These are phyloP conservation scores for Cymodocea nodosa DNA, from an alignment of 116 monocot genomes.

Conservation along the genomic window DNA sequence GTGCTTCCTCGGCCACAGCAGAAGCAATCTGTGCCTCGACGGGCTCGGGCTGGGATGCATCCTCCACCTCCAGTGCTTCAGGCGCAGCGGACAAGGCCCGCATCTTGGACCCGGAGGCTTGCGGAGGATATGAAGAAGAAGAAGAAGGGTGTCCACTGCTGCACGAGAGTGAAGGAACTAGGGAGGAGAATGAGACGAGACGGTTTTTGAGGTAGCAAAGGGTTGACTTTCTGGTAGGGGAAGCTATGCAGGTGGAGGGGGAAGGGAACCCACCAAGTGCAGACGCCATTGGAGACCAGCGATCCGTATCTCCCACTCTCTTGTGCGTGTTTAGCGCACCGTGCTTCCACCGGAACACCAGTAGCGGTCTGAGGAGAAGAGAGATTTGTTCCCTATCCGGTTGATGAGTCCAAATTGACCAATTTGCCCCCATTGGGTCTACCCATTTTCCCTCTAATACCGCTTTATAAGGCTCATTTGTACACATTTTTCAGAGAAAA, in stretches of 20 bases:
- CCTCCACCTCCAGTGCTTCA: constrained; percentile 14
- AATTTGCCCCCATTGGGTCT: too few species aligned
- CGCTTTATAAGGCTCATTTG: too few species aligned
- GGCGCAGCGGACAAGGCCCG: constrained; percentile 24
- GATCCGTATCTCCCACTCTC: too few species aligned
- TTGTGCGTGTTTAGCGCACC: too few species aligned
- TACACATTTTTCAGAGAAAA: too few species aligned
- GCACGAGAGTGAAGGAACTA: background rate
- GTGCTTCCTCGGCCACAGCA: constrained; percentile 22
- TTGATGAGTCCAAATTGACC: too few species aligned
- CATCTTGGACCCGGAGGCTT: constrained; percentile 5
- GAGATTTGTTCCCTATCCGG: too few species aligned
- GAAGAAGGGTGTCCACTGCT: background rate
- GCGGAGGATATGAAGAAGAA: background rate
- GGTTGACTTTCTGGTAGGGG: constrained; percentile 1
- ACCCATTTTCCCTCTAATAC: too few species aligned
- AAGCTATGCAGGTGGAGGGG: constrained; percentile 13
- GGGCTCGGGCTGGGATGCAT: constrained; percentile 30
- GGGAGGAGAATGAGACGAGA: constrained; percentile 5
- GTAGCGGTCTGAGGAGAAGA: too few species aligned
- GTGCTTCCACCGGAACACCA: too few species aligned
- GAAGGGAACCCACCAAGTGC: constrained; percentile 16
- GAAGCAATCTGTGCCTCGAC: constrained; percentile 68
- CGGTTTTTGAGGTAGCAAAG: background rate
- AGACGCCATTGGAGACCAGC: constrained; percentile 5